Percentiles rank a stretch among this genome's conserved stretches.
These are phyloP conservation scores for Russula virescens DNA, from an alignment of 768 basidiomycete genomes.

Conservation along the genomic window DNA sequence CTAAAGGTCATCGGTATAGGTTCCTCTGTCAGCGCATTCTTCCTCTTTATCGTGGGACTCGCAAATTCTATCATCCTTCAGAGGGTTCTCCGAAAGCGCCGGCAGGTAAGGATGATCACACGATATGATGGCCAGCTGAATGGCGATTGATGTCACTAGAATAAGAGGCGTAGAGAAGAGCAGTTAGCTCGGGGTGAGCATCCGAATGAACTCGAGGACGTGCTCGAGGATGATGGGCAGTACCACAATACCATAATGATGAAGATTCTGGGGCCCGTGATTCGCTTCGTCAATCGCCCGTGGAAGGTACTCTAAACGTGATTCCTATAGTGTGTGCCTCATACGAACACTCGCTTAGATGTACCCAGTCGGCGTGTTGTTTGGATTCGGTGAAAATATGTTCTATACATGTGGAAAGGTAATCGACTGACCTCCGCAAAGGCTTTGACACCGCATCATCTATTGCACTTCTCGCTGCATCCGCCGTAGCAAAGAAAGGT, in stretches of 20 bases:
- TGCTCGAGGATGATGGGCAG: constrained; percentile 16
- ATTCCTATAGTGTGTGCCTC: neutral
- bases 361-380: constrained; percentile 87
- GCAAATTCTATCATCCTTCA: constrained; percentile 73
- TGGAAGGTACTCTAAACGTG: constrained; percentile 64
- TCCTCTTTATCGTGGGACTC: constrained; percentile 69
- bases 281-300: constrained; percentile 75
- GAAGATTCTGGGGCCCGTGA: constrained; percentile 69
- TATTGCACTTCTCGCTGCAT: constrained; percentile 79
- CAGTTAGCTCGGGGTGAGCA: no score
- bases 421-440: neutral
- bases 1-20: constrained; percentile 33
- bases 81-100: constrained; percentile 50
- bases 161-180: no score
- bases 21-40: constrained; percentile 65
- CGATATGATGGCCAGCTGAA: no score
- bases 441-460: constrained; percentile 92
- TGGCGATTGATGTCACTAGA: no score
- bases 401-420: neutral
- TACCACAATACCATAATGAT: constrained; percentile 60
- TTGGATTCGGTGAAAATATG: constrained; percentile 60
- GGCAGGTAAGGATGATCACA: constrained; percentile 33
- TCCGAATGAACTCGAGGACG: no score
- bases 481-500: constrained; percentile 65
- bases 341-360: constrained; percentile 45